Conservation (phyloP, 805 yeast species). For the Sporopachydermia quercuum region DNA sequence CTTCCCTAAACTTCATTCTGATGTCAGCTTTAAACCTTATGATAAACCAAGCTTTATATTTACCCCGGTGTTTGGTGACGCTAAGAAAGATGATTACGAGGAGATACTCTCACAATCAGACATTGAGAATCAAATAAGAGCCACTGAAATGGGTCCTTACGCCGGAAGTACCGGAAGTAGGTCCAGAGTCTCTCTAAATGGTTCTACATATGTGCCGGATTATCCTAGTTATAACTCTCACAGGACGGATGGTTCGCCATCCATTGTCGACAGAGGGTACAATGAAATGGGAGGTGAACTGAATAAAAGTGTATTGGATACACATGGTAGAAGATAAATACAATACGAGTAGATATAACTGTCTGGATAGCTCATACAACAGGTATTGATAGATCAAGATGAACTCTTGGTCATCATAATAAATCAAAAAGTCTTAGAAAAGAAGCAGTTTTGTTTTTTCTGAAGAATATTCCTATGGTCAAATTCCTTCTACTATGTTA, state of each 20-base stretch:
- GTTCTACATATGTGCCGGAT: not conserved
- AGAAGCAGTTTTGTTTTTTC: no score
- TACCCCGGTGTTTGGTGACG: not conserved
- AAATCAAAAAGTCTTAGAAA: conserved; percentile 3
- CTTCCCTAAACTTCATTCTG: conserved; percentile 27
- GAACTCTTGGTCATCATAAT: conserved; percentile 1
- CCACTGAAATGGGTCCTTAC: not conserved
- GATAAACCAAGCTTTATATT: conserved; percentile 3
- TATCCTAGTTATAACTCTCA: not conserved
- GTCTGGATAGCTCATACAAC: no score
- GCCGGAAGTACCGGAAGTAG: not conserved
- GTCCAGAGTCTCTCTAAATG: not conserved
- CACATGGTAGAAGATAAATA: no score
- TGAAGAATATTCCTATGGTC: no score
- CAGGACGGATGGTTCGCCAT: not conserved
- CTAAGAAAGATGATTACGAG: not conserved
- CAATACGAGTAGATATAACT: no score
- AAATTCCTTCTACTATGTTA: no score
- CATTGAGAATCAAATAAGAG: not conserved
- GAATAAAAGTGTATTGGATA: not conserved
- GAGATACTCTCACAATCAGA: not conserved
- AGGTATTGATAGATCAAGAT: no score
- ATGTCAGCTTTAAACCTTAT: conserved; percentile 26
- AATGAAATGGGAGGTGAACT: not conserved
- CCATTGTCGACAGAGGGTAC: not conserved